Conservation (phyloP, 352 stramenopile genomes). For the Peronospora belbahrii region DNA sequence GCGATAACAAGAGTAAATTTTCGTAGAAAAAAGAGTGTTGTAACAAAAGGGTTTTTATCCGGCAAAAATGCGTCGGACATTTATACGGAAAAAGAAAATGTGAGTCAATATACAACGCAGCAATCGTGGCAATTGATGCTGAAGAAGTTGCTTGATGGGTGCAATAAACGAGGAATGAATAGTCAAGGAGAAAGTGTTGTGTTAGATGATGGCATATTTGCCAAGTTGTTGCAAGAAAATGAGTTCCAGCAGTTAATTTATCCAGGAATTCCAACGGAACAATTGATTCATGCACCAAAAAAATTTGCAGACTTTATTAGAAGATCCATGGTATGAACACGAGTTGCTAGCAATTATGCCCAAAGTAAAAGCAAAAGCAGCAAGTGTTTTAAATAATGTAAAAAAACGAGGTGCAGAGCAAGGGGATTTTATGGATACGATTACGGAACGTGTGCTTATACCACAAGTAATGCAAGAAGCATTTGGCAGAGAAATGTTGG, state of each 20-base stretch:
- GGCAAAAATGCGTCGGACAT: constrained; percentile 27
- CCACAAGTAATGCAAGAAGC: constrained; percentile 81
- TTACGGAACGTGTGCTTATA: constrained; percentile 55
- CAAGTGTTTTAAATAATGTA: constrained; percentile 72
- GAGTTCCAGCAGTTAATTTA: constrained; percentile 80
- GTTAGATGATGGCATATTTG: constrained; percentile 75
- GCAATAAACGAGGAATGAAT: constrained; percentile 47
- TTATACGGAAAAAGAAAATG: constrained; percentile 59
- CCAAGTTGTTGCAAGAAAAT: constrained; percentile 49
- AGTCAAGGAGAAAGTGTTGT: constrained; percentile 47
- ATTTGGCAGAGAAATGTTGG: constrained; percentile 72
- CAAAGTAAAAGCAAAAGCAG: constrained; percentile 66
- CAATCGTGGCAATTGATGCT: constrained; percentile 64
- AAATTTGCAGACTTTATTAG: constrained; percentile 63
- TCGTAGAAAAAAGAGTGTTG: constrained; percentile 3
- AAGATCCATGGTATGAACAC: constrained; percentile 74
- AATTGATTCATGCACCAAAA: constrained; percentile 59
- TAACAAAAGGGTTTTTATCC: constrained; percentile 50
- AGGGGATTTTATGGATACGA: constrained; percentile 71
- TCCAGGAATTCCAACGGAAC: constrained; percentile 58
- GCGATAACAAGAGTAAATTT: constrained; percentile 28
- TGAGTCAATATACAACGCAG: constrained; percentile 33
- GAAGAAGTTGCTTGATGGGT: constrained; percentile 47
- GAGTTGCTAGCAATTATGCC: constrained; percentile 77
- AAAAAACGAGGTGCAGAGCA: constrained; percentile 62